phyloP scores from a whole-genome alignment of 768 basidiomycete species.

The Leccinum truebloodii region DNA sequence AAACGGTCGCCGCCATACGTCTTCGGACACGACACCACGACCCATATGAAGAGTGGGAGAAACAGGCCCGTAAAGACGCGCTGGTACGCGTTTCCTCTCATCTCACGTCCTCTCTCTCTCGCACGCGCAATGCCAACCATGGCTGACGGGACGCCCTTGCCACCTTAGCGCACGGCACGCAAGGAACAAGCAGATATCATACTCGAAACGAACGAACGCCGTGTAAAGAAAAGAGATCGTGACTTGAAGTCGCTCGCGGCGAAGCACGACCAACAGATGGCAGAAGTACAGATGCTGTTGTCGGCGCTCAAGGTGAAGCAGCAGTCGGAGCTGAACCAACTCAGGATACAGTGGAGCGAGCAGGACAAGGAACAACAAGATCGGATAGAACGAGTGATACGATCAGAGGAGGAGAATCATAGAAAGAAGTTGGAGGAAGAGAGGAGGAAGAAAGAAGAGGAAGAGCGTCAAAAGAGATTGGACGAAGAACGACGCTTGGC shows the following conservation, averaged over 20 bases:
- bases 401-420: conserved; percentile 60
- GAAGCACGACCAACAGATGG: conserved; percentile 50
- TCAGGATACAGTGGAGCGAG: conserved; percentile 48
- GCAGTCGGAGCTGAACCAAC: conserved; percentile 45
- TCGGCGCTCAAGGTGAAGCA: conserved; percentile 43
- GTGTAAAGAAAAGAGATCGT: conserved; percentile 9
- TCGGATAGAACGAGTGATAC: conserved; percentile 63
- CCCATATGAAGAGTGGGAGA: conserved; percentile 54
- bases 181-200: conserved; percentile 28
- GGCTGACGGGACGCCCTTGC: neutral
- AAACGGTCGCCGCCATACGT: conserved; percentile 48
- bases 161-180: conserved; percentile 40
- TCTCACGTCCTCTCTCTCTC: neutral
- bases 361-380: conserved; percentile 50
- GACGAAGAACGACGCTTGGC: conserved; percentile 48
- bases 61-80: conserved; percentile 38
- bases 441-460: conserved; percentile 48
- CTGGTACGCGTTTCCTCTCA: conserved; percentile 34
- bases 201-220: conserved; percentile 20
- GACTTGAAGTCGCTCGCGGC: conserved; percentile 36
- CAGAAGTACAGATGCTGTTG: conserved; percentile 51
- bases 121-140: neutral
- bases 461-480: conserved; percentile 47
- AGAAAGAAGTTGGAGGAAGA: conserved; percentile 56
- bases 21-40: conserved; percentile 45